phyloP scores from a whole-genome alignment of 2,329 filamentous ascomycete species.

The Phyllosticta capitalensis region DNA sequence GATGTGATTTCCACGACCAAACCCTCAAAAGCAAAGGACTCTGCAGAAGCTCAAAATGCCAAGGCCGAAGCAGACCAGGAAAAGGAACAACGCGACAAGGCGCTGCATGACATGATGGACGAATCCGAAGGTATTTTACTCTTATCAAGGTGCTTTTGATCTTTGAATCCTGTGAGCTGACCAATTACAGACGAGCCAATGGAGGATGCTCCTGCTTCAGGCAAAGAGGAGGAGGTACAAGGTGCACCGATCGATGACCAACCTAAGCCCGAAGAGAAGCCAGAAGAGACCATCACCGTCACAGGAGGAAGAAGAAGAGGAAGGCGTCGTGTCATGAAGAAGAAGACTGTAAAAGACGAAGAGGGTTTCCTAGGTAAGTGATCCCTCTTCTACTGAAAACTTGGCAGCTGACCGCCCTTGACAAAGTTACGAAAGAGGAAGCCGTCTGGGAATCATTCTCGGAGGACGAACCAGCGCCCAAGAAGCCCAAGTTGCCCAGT shows the following conservation, averaged over 20 bases:
- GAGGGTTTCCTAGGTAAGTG: constrained; percentile 61
- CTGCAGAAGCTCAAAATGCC: constrained; percentile 21
- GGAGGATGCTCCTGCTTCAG: constrained; percentile 41
- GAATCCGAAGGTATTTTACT: constrained; percentile 29
- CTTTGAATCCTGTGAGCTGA: constrained; percentile 15
- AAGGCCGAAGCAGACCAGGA: constrained; percentile 48
- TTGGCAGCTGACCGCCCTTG: constrained; percentile 27
- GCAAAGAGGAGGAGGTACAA: constrained; percentile 19
- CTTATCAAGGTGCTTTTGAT: constrained; percentile 14
- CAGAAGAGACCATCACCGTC: constrained; percentile 38
- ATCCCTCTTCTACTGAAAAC: constrained; percentile 44
- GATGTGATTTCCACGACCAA: constrained; percentile 32
- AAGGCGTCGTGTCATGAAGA: constrained; percentile 73
- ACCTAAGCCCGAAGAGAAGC: constrained; percentile 15
- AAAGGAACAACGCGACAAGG: constrained; percentile 31
- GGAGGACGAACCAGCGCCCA: constrained; percentile 64
- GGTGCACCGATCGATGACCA: constrained; percentile 13
- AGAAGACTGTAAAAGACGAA: constrained; percentile 77
- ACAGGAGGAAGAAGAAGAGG: constrained; percentile 62
- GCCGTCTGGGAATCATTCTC: constrained; percentile 85
- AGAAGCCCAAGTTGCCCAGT: constrained; percentile 40
- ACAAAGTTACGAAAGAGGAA: constrained; percentile 68
- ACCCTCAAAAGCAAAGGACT: constrained; percentile 11
- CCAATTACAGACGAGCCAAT: constrained; percentile 44
- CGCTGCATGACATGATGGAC: constrained; percentile 67